Evolutionary conservation across 805 yeast species (phyloP).

Genomic region (Blastobotrys muscicola): DNA sequence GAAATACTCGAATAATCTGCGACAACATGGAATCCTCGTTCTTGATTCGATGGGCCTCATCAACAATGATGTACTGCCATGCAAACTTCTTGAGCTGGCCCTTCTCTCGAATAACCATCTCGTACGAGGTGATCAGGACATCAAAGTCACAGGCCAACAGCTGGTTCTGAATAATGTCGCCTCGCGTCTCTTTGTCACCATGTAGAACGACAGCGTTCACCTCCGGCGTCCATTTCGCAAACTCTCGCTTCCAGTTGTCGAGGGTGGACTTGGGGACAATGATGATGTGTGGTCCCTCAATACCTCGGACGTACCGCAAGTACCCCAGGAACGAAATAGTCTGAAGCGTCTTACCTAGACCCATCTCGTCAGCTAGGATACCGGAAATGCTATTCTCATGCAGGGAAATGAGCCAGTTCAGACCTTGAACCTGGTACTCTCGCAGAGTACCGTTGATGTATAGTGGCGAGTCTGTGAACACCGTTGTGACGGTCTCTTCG

Average conservation of each 20-base stretch:
- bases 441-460: slow-evolving; percentile 67
- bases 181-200: slow-evolving; percentile 77
- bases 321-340: slow-evolving; percentile 89
- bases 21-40: slow-evolving; percentile 88
- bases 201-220: slow-evolving; percentile 76
- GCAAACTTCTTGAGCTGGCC: slow-evolving; percentile 64
- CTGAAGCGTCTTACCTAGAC: slow-evolving; percentile 90
- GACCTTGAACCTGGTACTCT: slow-evolving; percentile 89
- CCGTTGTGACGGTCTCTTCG: slow-evolving; percentile 45
- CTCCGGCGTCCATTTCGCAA: slow-evolving; percentile 90
- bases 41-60: slow-evolving; percentile 94
- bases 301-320: slow-evolving; percentile 59
- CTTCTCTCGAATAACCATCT: slow-evolving; percentile 87
- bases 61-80: slow-evolving; percentile 92
- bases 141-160: slow-evolving; percentile 72
- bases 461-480: slow-evolving; percentile 73
- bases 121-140: slow-evolving; percentile 83
- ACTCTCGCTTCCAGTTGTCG: slow-evolving; percentile 95
- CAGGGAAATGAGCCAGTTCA: slow-evolving; percentile 85
- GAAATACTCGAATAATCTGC: slow-evolving; percentile 81
- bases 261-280: slow-evolving; percentile 93
- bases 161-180: slow-evolving; percentile 44
- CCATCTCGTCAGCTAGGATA: slow-evolving; percentile 97
- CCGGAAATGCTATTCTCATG: slow-evolving; percentile 85
- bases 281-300: slow-evolving; percentile 84